phyloP scores from a whole-genome alignment of 495 filamentous ascomycete species.

The Schizothecium vesticola region DNA sequence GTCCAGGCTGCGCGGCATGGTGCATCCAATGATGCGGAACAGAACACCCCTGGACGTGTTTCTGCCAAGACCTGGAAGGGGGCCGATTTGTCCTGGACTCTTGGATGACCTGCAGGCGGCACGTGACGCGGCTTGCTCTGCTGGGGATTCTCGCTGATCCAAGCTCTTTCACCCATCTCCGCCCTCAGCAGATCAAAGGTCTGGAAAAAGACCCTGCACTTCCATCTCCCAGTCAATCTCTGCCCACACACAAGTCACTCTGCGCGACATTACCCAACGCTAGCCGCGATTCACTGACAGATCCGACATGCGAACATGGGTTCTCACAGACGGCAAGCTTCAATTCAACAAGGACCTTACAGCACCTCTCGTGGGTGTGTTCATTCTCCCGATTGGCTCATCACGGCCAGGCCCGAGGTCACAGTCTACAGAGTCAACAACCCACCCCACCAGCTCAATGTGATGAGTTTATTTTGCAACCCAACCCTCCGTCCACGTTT shows the following conservation, averaged over 20 bases:
- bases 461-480: neutral
- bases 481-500: neutral
- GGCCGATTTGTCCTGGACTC: too few species aligned
- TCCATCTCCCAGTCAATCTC: neutral
- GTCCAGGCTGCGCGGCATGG: neutral
- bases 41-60: neutral
- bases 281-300: neutral
- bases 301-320: neutral
- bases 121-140: neutral
- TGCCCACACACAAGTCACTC: neutral
- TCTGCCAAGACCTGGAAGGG: neutral
- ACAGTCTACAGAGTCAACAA: neutral
- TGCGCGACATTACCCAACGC: neutral
- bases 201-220: neutral
- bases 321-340: neutral
- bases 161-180: neutral
- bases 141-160: neutral
- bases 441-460: slow-evolving; percentile 5
- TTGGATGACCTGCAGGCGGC: neutral
- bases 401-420: neutral
- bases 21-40: neutral
- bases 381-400: slow-evolving; percentile 23
- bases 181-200: neutral
- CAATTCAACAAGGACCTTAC: slow-evolving; percentile 4
- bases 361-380: slow-evolving; percentile 15